These are phyloP conservation scores for Chlorella sp. DNA, from an alignment of 139 green algal species.

Conservation along the genomic window DNA sequence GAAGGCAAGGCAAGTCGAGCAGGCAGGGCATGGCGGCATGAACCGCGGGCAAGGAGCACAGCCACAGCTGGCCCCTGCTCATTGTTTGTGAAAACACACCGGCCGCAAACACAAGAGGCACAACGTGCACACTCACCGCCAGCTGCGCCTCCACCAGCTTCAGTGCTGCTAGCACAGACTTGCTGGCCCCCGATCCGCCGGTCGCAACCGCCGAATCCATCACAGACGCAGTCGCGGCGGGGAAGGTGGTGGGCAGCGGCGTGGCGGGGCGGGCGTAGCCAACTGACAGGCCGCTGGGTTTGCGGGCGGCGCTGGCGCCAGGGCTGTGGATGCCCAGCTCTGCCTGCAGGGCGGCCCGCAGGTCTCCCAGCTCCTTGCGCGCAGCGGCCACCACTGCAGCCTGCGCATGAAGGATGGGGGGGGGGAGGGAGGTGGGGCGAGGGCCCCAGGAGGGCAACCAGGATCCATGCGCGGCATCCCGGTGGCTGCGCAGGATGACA, in stretches of 20 bases:
- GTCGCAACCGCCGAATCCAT: background rate
- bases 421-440: background rate
- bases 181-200: background rate
- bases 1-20: no score
- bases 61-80: no score
- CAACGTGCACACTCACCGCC: background rate
- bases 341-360: slow-evolving; percentile 23
- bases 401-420: background rate
- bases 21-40: no score
- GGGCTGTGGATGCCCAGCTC: background rate
- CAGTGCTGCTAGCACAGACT: background rate
- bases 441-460: no score
- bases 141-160: slow-evolving; percentile 27
- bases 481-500: no score
- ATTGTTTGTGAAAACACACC: no score
- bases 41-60: no score
- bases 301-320: background rate
- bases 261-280: background rate
- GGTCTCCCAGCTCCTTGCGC: background rate
- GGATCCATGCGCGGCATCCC: no score
- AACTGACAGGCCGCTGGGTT: no score
- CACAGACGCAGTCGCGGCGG: background rate
- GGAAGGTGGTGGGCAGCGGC: background rate
- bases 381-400: background rate
- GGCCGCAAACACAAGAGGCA: no score